Evolutionary conservation across 2,329 filamentous ascomycete genomes (phyloP), one percentile per base, ranked within the genome.

Genomic region (Didymella sp.): DNA sequence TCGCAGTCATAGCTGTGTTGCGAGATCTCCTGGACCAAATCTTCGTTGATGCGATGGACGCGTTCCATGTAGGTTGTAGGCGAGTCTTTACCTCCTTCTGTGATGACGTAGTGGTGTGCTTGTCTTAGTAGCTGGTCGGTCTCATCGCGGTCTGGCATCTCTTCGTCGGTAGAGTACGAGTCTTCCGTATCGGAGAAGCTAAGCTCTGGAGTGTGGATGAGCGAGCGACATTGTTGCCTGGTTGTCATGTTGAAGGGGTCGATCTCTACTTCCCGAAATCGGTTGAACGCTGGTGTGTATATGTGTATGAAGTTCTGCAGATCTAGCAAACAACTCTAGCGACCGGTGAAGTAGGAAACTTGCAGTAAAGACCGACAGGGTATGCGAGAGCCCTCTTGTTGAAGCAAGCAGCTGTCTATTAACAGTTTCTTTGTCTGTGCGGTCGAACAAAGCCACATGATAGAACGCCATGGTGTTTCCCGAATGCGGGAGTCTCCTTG

Each of bases 51-150:
- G n/a, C 51, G 58, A 37, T 67, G 45, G 21, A 73, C 57, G 3
- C 64, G 62, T n/a, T 68, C 35, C 8, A 65, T 58, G 45, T 63
- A 74, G 11, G 47, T 51, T 5, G 37, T 35, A 15, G 48, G 43
- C 6, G 64, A 57, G 44, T 73, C 71, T 2, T 54, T 31, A 5
- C 61, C 61, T 25, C 70, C 67, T 48, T 71, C 63, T 15, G 55
- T 33, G 17, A 51, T 41, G 33, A 75, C 43, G 52, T 75, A 75
- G 22, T 56, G 59, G 44, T 74, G 66, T 2, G 71, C 70, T 59
- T 70, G 64, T 19, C 53, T 57, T 11, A 75, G 62, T 31, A 64
- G 64, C 13, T 45, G 54, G 41, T 75, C 51, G 41, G 69, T 72
- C 43, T 51, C 19, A 0, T 66, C 42, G 17, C 50, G 52, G 24